phyloP scores from a whole-genome alignment of 176 grass and related monocot species.

The Raddia distichophylla region DNA sequence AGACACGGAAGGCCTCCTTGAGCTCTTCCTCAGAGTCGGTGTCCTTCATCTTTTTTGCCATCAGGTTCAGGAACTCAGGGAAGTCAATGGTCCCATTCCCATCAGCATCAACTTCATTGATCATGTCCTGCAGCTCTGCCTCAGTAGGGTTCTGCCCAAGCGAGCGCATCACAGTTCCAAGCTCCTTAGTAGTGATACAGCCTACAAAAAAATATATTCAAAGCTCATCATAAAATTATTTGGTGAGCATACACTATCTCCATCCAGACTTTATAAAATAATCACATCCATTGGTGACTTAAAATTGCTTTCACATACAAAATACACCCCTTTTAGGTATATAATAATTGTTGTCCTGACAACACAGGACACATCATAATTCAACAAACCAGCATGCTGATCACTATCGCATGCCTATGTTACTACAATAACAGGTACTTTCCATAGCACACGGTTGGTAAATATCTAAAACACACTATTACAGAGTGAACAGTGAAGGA shows the following conservation, averaged over 20 bases:
- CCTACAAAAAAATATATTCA: conserved; percentile 28
- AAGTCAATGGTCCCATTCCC: conserved; percentile 78
- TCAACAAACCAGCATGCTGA: neutral
- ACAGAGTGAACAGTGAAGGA: neutral
- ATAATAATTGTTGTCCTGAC: neutral
- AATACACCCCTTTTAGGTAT: neutral
- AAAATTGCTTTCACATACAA: neutral
- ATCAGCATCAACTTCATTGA: conserved; percentile 76
- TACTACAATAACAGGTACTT: neutral
- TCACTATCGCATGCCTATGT: conserved; percentile 8
- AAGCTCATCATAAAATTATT: conserved; percentile 1
- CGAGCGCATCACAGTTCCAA: conserved; percentile 73
- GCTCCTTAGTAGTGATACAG: conserved; percentile 79
- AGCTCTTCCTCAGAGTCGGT: conserved; percentile 79
- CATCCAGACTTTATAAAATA: neutral
- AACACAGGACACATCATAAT: conserved; percentile 10
- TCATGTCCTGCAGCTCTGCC: conserved; percentile 81
- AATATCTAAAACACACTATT: neutral
- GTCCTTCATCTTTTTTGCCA: conserved; percentile 80
- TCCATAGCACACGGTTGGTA: neutral
- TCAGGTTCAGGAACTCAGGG: conserved; percentile 76
- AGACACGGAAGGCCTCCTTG: conserved; percentile 73
- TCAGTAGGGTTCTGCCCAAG: conserved; percentile 78
- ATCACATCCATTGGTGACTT: neutral
- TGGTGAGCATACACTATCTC: neutral